Conservation (phyloP, 805 yeast species). For the Torulaspora quercuum region DNA sequence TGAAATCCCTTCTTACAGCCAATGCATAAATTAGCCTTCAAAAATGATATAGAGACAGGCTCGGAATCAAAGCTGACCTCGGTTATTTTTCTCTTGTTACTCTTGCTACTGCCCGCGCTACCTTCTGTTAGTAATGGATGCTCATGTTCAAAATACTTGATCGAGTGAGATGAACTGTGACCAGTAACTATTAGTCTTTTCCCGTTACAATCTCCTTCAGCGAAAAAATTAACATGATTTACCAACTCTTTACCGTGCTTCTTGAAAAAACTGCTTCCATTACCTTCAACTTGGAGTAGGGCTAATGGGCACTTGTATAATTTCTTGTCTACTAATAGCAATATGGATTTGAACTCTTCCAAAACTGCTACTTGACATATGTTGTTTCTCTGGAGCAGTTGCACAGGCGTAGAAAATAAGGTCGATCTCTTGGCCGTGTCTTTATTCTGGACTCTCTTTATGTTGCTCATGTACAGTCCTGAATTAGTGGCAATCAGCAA, state of each 20-base stretch:
- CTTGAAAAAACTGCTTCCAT: slow-evolving; percentile 44
- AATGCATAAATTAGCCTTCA: slow-evolving; percentile 83
- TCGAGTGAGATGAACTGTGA: slow-evolving; percentile 71
- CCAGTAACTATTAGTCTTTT: slow-evolving; percentile 86
- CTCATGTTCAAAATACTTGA: slow-evolving; percentile 83
- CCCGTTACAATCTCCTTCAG: slow-evolving; percentile 90
- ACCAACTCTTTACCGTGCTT: slow-evolving; percentile 73
- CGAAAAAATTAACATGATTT: slow-evolving; percentile 85
- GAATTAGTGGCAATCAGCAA: slow-evolving; percentile 86
- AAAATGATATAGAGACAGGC: slow-evolving; percentile 85
- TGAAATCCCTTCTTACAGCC: slow-evolving; percentile 98
- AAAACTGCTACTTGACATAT: slow-evolving; percentile 87
- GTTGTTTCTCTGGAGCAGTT: slow-evolving; percentile 68
- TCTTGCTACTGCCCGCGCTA: slow-evolving; percentile 47
- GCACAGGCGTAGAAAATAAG: slow-evolving; percentile 66
- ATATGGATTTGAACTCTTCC: slow-evolving; percentile 82
- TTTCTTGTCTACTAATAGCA: slow-evolving; percentile 78
- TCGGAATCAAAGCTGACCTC: slow-evolving; percentile 84
- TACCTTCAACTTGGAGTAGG: slow-evolving; percentile 42
- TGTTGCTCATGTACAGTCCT: slow-evolving; percentile 82
- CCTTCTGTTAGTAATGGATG: slow-evolving; percentile 53
- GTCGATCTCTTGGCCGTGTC: slow-evolving; percentile 45
- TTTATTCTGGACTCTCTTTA: slow-evolving; percentile 45
- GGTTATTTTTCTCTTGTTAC: slow-evolving; percentile 60
- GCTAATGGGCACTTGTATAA: slow-evolving; percentile 77